These are phyloP conservation scores for Talaromyces rugulosus DNA, from an alignment of 2,329 filamentous ascomycete genomes.

Conservation along the genomic window DNA sequence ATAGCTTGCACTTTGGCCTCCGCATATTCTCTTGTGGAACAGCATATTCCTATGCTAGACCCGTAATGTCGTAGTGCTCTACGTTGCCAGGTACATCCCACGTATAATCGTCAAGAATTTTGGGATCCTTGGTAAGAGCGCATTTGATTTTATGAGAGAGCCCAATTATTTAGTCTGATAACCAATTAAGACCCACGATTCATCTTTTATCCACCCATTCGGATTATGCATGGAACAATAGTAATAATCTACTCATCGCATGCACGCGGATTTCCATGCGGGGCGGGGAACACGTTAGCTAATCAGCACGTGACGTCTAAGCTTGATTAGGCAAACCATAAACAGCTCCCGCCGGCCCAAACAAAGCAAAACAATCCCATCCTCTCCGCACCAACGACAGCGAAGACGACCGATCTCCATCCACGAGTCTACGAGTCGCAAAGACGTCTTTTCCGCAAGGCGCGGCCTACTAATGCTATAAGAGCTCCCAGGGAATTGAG, in stretches of 20 bases:
- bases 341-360: conserved; percentile 13
- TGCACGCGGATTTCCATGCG: background rate
- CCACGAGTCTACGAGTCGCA: background rate
- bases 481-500: conserved; percentile 19
- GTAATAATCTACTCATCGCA: background rate
- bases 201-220: background rate
- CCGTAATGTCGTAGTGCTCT: background rate
- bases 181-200: background rate
- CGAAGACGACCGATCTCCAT: background rate
- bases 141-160: background rate
- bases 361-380: conserved; percentile 8
- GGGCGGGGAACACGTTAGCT: background rate
- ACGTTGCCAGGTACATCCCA: background rate
- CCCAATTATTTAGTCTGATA: background rate
- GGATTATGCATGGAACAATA: background rate
- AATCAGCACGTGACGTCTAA: conserved; percentile 11
- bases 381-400: conserved; percentile 2
- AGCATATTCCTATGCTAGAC: background rate
- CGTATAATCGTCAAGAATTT: background rate
- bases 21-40: background rate
- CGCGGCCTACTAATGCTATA: conserved; percentile 24
- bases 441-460: background rate
- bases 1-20: conserved; percentile 1
- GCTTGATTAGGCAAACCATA: conserved; percentile 15
- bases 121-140: background rate